Evolutionary conservation across 352 stramenopile species (phyloP), one percentile per base, ranked within the genome.

Genomic region (Phytophthora melonis): DNA sequence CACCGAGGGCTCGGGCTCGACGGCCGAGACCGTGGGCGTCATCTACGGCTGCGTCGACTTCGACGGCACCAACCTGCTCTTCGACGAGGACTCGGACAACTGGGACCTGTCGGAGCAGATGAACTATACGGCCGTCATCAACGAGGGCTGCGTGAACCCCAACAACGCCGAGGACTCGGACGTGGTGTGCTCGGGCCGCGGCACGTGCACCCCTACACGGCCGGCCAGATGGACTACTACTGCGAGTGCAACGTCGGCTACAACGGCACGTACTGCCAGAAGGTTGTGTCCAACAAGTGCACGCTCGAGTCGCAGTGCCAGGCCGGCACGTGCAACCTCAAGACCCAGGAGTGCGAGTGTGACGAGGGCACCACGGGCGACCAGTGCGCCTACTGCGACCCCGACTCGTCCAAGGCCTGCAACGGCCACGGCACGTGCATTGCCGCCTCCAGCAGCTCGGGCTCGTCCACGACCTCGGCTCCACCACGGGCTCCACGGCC

Each of bases 41-140:
- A 91, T 94, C 74, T 94, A 90, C 74, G 86, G 86, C n/a, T 94
- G 88, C 66, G 83, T 94, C 14, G 88, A 94, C 78, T 92, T 87
- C 53, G 84, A 94, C 67, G 82, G 80, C 50, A 66, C 66, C 4
- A 84, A 86, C 60, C 68, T 93, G 34, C 74, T 94, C 6, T 92
- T 89, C 53, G 76, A 89, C 21, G 34, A 79, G 57, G 63, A 71
- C 23, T 83, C 77, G 25, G 80, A 90, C 65, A 85, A 87, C 63
- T 79, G 74, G 67, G 82, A 78, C 66, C 63, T 92, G 56, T 80
- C 83, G 56, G 58, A 59, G 36, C 58, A 81, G 63, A 80, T 94
- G 72, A 90, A 94, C 77, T 92, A 88, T 77, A 79, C 78, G 54
- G 74, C 39, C 9, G 72, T 91, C 19, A 84, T 93, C 56, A 72